Evolutionary conservation across 2,329 filamentous ascomycete genomes (phyloP), one percentile per base, ranked within the genome.

Genomic region (Lasiodiplodia sp.): DNA sequence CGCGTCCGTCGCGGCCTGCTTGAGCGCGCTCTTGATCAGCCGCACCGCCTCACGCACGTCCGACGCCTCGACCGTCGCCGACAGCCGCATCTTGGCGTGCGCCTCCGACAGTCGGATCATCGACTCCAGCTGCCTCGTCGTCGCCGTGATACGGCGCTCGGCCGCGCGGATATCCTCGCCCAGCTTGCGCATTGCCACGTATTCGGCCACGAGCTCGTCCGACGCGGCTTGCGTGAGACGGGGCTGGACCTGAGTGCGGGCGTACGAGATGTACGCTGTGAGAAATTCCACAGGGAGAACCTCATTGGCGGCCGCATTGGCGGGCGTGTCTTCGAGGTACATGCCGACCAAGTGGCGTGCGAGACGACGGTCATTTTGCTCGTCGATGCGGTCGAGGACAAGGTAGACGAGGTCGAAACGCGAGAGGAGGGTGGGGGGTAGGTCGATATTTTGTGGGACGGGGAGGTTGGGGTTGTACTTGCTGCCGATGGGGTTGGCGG

Each of bases 31-130:
- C 76, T 95, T 93, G 80, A 99, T 99, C 52, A 99, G 86, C 12
- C 96, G 91, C 57, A 97, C 93, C 0, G 96, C 94, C 83, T 99
- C 96, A 62, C 89, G 83, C 6, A 99, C 96, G 75, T 99, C 96
- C 60, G 87, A 87, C 34, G 87, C 88, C 0, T 92, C 94, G 52
- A 99, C 96, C 16, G 85, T 87, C 2, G 85, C 79, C 0, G 91
- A 88, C 5, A 99, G 87, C 4, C 96, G 92, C 96, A 99, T 99
- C 81, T 97, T 97, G 62, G 96, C 96, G 80, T 99, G 96, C 0
- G 94, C 96, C 83, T 99, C 96, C 1, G 94, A 84, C 3, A 99
- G 91, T 70, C 96, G 95, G 77, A 99, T 98, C 96, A 99, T 99
- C 56, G 92, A 96, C 82, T 99, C 96, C 6, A 99, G 87, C 81